Conservation (phyloP, 1,284 basidiomycete species). For the Gomphus bonarii region DNA sequence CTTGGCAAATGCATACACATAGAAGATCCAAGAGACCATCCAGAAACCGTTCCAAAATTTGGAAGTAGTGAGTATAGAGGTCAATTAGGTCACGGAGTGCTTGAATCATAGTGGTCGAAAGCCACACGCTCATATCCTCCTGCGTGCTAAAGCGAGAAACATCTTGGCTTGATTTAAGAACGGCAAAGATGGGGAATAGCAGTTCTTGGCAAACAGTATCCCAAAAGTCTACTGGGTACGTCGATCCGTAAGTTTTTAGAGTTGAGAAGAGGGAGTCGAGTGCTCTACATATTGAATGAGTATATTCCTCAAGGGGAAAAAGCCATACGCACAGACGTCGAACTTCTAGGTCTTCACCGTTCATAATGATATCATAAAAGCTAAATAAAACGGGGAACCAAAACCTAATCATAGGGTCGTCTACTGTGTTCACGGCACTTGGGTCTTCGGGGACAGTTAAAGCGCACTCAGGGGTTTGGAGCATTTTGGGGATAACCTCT, state of each 20-base stretch:
- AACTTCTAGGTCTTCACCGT: constrained; percentile 97
- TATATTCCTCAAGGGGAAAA: neutral
- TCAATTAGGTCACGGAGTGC: constrained; percentile 93
- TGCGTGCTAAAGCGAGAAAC: constrained; percentile 89
- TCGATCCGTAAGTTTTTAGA: constrained; percentile 81
- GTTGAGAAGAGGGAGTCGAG: constrained; percentile 94
- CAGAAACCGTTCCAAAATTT: constrained; percentile 81
- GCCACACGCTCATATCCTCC: constrained; percentile 99
- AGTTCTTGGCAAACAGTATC: constrained; percentile 95
- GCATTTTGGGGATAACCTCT: constrained; percentile 86
- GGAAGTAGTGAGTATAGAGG: constrained; percentile 94
- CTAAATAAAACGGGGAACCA: constrained; percentile 97
- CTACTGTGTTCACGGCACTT: constrained; percentile 30
- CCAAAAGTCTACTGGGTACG: constrained; percentile 94
- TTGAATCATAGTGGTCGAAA: constrained; percentile 99
- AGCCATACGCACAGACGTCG: constrained; percentile 68
- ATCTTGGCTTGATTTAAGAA: constrained; percentile 86
- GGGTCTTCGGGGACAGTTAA: constrained; percentile 30
- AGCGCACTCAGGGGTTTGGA: constrained; percentile 75
- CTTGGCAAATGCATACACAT: constrained; percentile 98
- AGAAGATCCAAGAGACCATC: constrained; percentile 89
- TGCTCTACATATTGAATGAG: constrained; percentile 45
- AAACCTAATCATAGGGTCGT: constrained; percentile 86
- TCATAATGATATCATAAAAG: constrained; percentile 99
- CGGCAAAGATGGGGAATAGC: constrained; percentile 97